Percentiles rank a stretch among this genome's conserved stretches.
Evolutionary conservation across 352 stramenopile species (phyloP).

Genomic region (Aphanomyces invadans): DNA sequence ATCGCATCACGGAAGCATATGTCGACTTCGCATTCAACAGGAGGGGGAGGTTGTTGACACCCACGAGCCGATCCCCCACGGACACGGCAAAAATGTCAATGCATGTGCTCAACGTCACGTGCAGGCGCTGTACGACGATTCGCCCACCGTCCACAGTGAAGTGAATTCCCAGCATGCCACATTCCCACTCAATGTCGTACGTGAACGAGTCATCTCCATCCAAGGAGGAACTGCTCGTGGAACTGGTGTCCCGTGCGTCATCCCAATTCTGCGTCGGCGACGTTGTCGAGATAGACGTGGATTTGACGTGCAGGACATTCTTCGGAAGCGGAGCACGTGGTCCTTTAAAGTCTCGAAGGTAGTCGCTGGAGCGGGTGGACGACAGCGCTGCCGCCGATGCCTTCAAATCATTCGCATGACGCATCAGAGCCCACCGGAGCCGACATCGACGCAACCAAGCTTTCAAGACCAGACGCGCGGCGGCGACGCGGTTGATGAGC

Average conservation of each 20-base stretch:
- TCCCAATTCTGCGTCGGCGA: constrained; percentile 29
- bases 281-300: neutral
- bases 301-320: too few relatives aligned
- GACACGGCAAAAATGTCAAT: constrained; percentile 83
- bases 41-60: neutral
- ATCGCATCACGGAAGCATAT: constrained; percentile 12
- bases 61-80: constrained; percentile 38
- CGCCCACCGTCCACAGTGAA: constrained; percentile 79
- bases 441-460: neutral
- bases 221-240: constrained; percentile 39
- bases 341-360: neutral
- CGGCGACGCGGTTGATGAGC: neutral
- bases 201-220: constrained; percentile 46
- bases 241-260: constrained; percentile 55
- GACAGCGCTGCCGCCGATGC: neutral
- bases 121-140: constrained; percentile 73
- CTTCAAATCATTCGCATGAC: neutral
- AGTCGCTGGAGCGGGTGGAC: neutral
- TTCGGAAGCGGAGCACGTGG: too few relatives aligned
- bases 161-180: constrained; percentile 68
- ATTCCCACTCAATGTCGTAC: constrained; percentile 84
- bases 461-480: neutral
- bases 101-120: constrained; percentile 81
- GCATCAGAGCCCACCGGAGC: neutral
- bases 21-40: neutral